Conservation (phyloP, 78 protist genomes). For the Polysphondylium violaceum region DNA sequence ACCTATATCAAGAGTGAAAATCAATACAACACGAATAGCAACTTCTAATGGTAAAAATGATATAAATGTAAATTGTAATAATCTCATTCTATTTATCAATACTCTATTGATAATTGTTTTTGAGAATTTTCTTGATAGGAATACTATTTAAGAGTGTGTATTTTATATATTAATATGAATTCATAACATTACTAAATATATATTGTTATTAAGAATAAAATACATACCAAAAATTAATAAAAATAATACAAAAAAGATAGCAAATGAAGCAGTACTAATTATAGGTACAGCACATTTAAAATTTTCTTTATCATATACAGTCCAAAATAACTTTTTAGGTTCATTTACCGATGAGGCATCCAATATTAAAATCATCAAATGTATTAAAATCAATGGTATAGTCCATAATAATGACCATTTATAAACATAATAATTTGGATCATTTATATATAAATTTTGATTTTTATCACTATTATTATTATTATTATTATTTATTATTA, state of each 20-base stretch:
- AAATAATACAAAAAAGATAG: constrained; percentile 64
- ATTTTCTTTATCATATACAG: constrained; percentile 13
- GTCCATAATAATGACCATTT: constrained; percentile 29
- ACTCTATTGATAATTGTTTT: constrained; percentile 36
- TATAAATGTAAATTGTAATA: constrained; percentile 11
- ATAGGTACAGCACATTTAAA: constrained; percentile 61
- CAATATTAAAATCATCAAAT: constrained; percentile 41
- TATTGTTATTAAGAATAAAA: background rate
- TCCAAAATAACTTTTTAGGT: constrained; percentile 37
- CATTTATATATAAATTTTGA: constrained; percentile 37
- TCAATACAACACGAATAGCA: constrained; percentile 55
- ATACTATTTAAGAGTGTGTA: constrained; percentile 3
- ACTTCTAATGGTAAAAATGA: constrained; percentile 50
- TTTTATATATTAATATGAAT: background rate
- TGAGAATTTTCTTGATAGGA: constrained; percentile 49
- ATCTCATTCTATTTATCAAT: constrained; percentile 29
- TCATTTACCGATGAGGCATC: constrained; percentile 11
- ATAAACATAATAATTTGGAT: constrained; percentile 66
- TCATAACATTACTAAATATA: background rate
- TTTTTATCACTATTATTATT: constrained; percentile 15
- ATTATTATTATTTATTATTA: background rate
- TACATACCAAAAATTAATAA: constrained; percentile 54
- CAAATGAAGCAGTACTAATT: constrained; percentile 57
- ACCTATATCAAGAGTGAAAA: constrained; percentile 31
- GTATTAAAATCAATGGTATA: constrained; percentile 26